phyloP scores from a whole-genome alignment of 805 yeast genomes.

The Allodekkera sacchari region DNA sequence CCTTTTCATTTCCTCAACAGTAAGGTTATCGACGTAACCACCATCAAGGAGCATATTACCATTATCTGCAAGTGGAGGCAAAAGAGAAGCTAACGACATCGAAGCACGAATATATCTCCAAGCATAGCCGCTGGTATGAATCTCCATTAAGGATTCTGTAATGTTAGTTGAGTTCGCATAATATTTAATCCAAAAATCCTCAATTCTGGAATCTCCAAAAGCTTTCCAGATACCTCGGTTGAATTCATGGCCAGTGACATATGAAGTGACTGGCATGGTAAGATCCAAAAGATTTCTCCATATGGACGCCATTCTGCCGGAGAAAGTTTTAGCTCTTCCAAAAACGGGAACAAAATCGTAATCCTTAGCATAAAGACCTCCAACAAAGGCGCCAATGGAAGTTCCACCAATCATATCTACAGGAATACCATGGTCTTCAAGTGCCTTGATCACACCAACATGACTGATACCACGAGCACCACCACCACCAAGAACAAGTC shows the following conservation, averaged over 20 bases:
- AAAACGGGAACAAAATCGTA: slow-evolving; percentile 86
- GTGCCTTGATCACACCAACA: slow-evolving; percentile 81
- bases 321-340: slow-evolving; percentile 81
- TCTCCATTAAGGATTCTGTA: slow-evolving; percentile 91
- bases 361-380: slow-evolving; percentile 90
- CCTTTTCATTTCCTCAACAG: slow-evolving; percentile 86
- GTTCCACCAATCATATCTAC: slow-evolving; percentile 94
- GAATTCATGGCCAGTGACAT: slow-evolving; percentile 95
- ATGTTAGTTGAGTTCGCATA: slow-evolving; percentile 91
- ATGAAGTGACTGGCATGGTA: slow-evolving; percentile 90
- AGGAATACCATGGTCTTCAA: slow-evolving; percentile 90
- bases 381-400: slow-evolving; percentile 91
- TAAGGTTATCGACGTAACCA: slow-evolving; percentile 89
- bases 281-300: slow-evolving; percentile 84
- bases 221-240: slow-evolving; percentile 97
- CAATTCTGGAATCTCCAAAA: slow-evolving; percentile 86
- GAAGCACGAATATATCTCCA: slow-evolving; percentile 96
- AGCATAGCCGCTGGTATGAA: slow-evolving; percentile 85
- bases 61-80: slow-evolving; percentile 82
- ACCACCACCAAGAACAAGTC: slow-evolving; percentile 93
- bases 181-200: slow-evolving; percentile 89
- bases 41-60: slow-evolving; percentile 95
- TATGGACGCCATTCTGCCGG: slow-evolving; percentile 69
- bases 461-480: slow-evolving; percentile 95
- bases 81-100: slow-evolving; percentile 89